Conservation (phyloP, 306 rosid genomes). For the Quercus dentata region DNA sequence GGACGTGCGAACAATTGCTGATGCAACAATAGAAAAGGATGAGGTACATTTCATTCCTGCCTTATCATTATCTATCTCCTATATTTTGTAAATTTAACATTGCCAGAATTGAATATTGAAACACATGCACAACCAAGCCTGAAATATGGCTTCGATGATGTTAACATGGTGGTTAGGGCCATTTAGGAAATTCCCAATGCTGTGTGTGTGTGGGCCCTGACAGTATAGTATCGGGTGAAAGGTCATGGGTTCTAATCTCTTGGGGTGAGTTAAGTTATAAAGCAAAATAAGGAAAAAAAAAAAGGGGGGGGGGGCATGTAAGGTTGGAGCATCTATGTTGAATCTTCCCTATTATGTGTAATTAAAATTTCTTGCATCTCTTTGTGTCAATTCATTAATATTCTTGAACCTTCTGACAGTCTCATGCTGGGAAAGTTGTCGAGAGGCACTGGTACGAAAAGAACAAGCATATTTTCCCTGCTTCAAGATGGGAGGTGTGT, state of each 20-base stretch:
- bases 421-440: slow-evolving; percentile 98
- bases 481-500: slow-evolving; percentile 97
- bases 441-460: slow-evolving; percentile 99
- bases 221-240: no score
- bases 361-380: neutral
- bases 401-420: slow-evolving; percentile 38
- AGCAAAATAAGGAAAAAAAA: no score
- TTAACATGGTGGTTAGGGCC: neutral
- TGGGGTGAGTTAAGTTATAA: no score
- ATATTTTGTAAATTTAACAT: neutral
- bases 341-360: no score
- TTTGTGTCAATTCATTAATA: neutral
- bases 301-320: no score
- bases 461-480: slow-evolving; percentile 97
- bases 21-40: slow-evolving; percentile 94
- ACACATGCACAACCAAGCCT: neutral
- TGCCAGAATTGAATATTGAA: neutral
- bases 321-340: no score
- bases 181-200: no score
- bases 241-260: no score
- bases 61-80: neutral
- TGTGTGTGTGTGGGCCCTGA: no score
- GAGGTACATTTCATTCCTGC: slow-evolving; percentile 53
- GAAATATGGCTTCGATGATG: neutral
- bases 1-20: slow-evolving; percentile 90